Base-by-base conservation (phyloP, 768 basidiomycete species). In the Cystobasidiopsis lactophilus region DNA sequence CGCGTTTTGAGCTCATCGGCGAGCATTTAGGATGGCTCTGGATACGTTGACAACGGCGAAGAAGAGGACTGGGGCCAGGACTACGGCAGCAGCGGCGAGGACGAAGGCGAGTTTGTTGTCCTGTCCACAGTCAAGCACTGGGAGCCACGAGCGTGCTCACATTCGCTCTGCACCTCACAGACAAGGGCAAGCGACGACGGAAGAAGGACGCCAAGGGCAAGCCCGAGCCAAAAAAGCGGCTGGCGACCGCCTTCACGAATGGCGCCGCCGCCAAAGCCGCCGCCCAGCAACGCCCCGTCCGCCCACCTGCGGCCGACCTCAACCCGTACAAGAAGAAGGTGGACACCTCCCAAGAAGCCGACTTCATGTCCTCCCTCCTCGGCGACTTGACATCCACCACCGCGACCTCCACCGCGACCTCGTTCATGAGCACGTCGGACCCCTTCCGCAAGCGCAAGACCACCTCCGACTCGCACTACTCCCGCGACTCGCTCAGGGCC, bases 41-140 rank as follows among this genome's bases (percentile, higher is more conserved):
- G 85, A 4, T 96, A 98, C 61, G 78, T 80, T 65, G 93, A 98
- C 69, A 85, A 93, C 63, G 93, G 93, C 3, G 79, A 86, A 78
- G 93, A 60, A 24, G 63, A 59, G 45, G 65, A 66, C 14, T 74
- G 70, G 9, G 71, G 73, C 27, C 67, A 64, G 50, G 66, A 18
- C 51, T 49, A 54, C 40, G 47, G 33, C 33, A 47, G 52, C 24
- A 29, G 29, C 31, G 31, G 31, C 29, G 43, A 53, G 29, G 45
- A 26, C 67, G 52, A 38, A 51, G 53, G 27, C 54, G 52, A 48
- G 23, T 11, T 21, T 45, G 21, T 19, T 24, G 18, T 11, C 46
- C 24, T 52, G 29, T 26, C 35, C 40, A 51, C 16, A 16, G 16
- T 21, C 18, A n/a, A n/a, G n/a, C n/a, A n/a, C n/a, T n/a, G n/a